Percentiles rank a stretch among this genome's conserved stretches.
phyloP scores from a whole-genome alignment of 768 basidiomycete species.

The Mycena maculata region DNA sequence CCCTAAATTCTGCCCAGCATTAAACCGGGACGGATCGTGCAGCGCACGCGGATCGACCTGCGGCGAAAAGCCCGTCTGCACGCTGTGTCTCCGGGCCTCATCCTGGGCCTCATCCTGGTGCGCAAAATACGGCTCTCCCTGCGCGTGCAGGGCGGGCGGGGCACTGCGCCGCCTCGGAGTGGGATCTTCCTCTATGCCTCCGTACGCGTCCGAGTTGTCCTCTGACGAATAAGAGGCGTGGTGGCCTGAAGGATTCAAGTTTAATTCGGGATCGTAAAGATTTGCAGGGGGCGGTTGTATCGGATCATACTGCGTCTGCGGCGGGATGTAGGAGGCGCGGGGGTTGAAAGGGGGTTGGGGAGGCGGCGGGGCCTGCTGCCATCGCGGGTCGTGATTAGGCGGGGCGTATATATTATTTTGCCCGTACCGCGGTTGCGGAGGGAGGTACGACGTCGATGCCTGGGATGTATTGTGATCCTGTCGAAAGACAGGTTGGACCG shows the following conservation, averaged over 20 bases:
- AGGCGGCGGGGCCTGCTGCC: conserved; percentile 3
- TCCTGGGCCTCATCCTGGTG: conserved; percentile 2
- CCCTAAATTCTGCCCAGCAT: conserved; percentile 11
- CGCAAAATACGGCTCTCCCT: conserved; percentile 1
- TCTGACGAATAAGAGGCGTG: conserved; percentile 12
- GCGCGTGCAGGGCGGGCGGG: conserved; percentile 4
- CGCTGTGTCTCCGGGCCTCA: conserved; percentile 5
- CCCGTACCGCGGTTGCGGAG: conserved; percentile 1
- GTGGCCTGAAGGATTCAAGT: background rate
- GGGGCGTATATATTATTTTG: conserved; percentile 2
- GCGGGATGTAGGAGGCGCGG: background rate
- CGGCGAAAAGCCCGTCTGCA: background rate
- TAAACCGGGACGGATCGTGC: background rate
- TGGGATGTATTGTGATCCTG: conserved; percentile 30
- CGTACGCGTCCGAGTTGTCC: conserved; percentile 25
- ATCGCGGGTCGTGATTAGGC: conserved; percentile 5
- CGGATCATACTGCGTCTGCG: background rate
- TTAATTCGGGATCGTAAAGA: background rate
- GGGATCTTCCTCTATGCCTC: conserved; percentile 26
- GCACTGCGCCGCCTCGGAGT: conserved; percentile 11
- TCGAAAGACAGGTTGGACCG: conserved; percentile 16
- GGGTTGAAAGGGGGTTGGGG: background rate
- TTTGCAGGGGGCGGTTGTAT: background rate
- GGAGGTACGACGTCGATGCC: conserved; percentile 29
- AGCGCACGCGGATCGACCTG: conserved; percentile 11